Evolutionary conservation across 257 asterid genomes (phyloP).

Genomic region (Solanum lycopersicoides): DNA sequence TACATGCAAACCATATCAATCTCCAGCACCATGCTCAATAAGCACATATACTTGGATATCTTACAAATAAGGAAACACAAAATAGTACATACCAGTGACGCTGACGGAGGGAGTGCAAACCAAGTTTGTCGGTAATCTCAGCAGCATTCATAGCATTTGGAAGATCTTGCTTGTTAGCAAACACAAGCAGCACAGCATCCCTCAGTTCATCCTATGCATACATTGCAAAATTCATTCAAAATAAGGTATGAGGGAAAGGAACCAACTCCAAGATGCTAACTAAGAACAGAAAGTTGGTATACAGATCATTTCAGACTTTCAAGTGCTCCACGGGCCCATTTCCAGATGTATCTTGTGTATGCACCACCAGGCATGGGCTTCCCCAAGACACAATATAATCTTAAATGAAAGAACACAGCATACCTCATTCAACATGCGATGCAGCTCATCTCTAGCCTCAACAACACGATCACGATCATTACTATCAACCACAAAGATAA

Average conservation of each 20-base stretch:
- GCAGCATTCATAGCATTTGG: constrained; percentile 75
- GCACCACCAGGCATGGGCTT: not conserved
- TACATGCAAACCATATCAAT: not conserved
- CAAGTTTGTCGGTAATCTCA: constrained; percentile 68
- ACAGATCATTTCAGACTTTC: not conserved
- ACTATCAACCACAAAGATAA: constrained; percentile 75
- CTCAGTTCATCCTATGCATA: constrained; percentile 41
- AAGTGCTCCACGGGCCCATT: not conserved
- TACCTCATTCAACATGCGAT: constrained; percentile 81
- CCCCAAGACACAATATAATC: not conserved
- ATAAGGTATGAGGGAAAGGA: not conserved
- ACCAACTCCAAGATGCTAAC: not conserved
- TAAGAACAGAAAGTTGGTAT: not conserved
- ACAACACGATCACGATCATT: constrained; percentile 83
- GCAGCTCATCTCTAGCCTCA: constrained; percentile 84
- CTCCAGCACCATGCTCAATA: not conserved
- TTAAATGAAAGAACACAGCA: not conserved
- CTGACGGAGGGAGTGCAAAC: constrained; percentile 64
- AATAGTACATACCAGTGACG: constrained; percentile 39
- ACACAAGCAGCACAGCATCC: constrained; percentile 67
- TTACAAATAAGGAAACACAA: not conserved
- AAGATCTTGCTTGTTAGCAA: constrained; percentile 68
- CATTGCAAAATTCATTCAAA: not conserved
- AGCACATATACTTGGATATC: not conserved
- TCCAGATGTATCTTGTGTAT: not conserved